Percentiles rank a stretch among this genome's conserved stretches.
Conservation (phyloP, 305 asterid genomes). For the Fraxinus platypoda region DNA sequence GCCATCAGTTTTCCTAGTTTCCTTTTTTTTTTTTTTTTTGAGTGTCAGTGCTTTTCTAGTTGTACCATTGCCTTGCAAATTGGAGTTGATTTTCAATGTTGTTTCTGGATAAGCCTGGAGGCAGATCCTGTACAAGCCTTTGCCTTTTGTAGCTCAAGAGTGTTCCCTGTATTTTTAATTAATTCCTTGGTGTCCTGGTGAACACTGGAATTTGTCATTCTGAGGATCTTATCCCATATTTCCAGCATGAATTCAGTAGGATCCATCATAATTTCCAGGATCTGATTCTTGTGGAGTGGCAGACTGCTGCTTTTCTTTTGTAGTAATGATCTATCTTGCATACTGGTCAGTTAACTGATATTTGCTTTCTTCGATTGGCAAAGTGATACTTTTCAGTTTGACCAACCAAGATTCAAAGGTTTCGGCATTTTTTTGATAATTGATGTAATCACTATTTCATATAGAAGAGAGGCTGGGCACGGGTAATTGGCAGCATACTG, state of each 20-base stretch:
- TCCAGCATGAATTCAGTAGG: neutral
- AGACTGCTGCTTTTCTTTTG: neutral
- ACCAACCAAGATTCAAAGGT: neutral
- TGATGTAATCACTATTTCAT: neutral
- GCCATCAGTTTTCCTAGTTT: neutral
- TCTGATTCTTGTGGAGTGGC: neutral
- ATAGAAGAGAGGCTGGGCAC: neutral
- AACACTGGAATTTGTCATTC: neutral
- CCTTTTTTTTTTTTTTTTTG: neutral
- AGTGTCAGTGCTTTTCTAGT: neutral
- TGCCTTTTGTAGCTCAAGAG: neutral
- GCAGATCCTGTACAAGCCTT: neutral
- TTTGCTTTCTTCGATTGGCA: neutral
- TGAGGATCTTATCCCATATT: neutral
- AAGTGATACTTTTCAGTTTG: neutral
- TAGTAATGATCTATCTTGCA: neutral
- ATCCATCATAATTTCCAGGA: neutral
- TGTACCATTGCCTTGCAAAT: neutral
- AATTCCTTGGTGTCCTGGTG: neutral
- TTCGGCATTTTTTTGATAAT: neutral
- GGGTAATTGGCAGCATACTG: neutral
- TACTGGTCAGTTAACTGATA: neutral
- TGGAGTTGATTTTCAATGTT: neutral
- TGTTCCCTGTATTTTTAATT: neutral
- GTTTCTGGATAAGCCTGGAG: neutral